Base-by-base conservation (phyloP, 768 basidiomycete genomes). In the Galerina marginata region DNA sequence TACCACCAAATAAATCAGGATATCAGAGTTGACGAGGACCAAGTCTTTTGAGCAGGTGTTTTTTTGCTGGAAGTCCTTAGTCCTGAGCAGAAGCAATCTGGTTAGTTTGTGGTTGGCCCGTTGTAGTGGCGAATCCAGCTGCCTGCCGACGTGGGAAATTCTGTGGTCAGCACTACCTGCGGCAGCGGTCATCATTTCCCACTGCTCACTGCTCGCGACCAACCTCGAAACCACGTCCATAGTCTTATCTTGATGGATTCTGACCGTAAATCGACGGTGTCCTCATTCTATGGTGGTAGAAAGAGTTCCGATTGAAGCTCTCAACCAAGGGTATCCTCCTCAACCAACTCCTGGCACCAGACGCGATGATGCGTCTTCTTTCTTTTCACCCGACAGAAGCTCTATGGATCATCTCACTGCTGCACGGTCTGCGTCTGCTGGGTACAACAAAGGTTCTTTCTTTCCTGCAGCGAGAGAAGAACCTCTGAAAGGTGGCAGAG, bases 181-280 rank as follows among this genome's bases (percentile, higher is more conserved):
- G 45, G 36, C 46, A 46, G 20, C 36, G 20, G 48, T 12, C 57
- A n/a, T 25, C 53, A n/a, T 46, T 50, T 62, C 51, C 54, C 50
- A 43, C 58, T 49, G 25, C 26, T 46, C 39, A 53, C 23, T 42
- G 23, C 44, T 56, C 50, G 49, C 56, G 26, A 44, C 15, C 10
- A 36, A 14, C 23, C 36, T 25, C 46, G 16, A 53, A 38, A 29
- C 60, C 37, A 56, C 60, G 44, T 52, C 49, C 37, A 57, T 29
- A 36, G 50, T 48, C 23, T 53, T 29, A 40, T 39, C 50, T 26
- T 45, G 20, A 92, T 91, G 91, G 91, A 92, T 64, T 81, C 84
- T 67, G 91, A 92, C 76, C 83, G 89, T 69, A 91, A 89, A 74
- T 91, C 92, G 4, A 83, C 84, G 1, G 88, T 90, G 4, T 92